phyloP scores from a whole-genome alignment of 2,329 filamentous ascomycete species.

The Arthrinium phaeospermum region DNA sequence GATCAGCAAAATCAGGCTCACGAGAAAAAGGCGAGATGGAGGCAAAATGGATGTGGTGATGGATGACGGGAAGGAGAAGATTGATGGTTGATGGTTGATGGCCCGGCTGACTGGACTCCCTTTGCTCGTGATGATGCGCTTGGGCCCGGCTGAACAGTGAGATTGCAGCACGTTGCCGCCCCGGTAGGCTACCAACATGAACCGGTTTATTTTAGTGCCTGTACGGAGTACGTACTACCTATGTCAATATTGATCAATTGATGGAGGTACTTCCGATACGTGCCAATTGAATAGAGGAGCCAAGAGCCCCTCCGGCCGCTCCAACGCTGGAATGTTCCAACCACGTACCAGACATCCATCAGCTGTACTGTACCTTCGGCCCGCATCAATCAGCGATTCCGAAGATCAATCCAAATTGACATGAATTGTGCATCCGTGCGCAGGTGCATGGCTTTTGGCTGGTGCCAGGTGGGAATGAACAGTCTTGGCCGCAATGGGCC shows the following conservation, averaged over 20 bases:
- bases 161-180: constrained; percentile 4
- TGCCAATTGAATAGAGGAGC: not conserved
- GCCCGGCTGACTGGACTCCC: not conserved
- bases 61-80: constrained; percentile 7
- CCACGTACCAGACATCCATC: not conserved
- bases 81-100: not conserved
- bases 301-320: too few species aligned
- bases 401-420: not conserved
- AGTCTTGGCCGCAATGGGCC: not conserved
- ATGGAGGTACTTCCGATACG: not conserved
- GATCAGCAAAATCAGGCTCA: not conserved
- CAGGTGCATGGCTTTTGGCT: not conserved
- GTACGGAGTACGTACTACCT: not conserved
- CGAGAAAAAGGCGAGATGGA: not conserved
- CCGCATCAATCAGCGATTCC: constrained; percentile 5
- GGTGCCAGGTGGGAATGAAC: not conserved
- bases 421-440: not conserved
- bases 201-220: not conserved
- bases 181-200: not conserved
- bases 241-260: too few species aligned
- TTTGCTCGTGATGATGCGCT: constrained; percentile 7
- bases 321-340: not conserved
- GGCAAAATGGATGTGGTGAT: constrained; percentile 1
- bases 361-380: not conserved
- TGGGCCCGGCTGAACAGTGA: not conserved